Conservation (phyloP, 129 eudicot species). For the Saussurea involucrata region DNA sequence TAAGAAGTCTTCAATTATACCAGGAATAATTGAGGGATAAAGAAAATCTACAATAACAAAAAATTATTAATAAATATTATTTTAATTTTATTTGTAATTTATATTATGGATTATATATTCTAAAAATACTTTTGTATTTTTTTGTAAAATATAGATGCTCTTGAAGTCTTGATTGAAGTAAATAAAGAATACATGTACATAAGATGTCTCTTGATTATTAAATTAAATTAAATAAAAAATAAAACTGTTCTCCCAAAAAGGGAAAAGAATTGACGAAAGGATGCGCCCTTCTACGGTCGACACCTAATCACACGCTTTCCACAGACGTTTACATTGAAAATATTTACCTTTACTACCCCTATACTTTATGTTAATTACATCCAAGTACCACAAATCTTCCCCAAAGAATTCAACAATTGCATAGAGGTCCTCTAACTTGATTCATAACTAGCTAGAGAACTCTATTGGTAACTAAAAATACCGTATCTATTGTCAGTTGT, state of each 20-base stretch:
- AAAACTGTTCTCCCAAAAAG: background rate
- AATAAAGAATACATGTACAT: background rate
- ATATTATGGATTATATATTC: too few species aligned
- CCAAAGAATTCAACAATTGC: slow-evolving; percentile 4
- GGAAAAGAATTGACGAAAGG: background rate
- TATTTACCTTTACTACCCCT: background rate
- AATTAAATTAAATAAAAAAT: background rate
- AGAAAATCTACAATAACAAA: too few species aligned
- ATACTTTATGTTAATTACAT: slow-evolving; percentile 12
- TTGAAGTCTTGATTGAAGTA: too few species aligned
- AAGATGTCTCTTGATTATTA: background rate
- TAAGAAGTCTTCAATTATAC: too few species aligned
- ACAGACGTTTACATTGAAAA: slow-evolving; percentile 3
- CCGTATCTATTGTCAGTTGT: background rate
- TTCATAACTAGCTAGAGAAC: background rate
- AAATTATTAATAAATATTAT: too few species aligned
- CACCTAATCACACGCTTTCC: slow-evolving; percentile 9
- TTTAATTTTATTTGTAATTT: too few species aligned
- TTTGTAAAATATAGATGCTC: too few species aligned
- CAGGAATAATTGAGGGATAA: too few species aligned
- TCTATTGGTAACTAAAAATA: slow-evolving; percentile 4
- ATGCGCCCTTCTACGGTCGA: background rate
- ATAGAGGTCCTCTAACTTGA: background rate
- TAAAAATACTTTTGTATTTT: too few species aligned
- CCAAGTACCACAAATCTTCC: background rate